A percentile compares a stretch with the other conserved stretches of the same genome.
Evolutionary conservation across 441 rosid species (phyloP).

Genomic region (Arabidopsis hybrid): DNA sequence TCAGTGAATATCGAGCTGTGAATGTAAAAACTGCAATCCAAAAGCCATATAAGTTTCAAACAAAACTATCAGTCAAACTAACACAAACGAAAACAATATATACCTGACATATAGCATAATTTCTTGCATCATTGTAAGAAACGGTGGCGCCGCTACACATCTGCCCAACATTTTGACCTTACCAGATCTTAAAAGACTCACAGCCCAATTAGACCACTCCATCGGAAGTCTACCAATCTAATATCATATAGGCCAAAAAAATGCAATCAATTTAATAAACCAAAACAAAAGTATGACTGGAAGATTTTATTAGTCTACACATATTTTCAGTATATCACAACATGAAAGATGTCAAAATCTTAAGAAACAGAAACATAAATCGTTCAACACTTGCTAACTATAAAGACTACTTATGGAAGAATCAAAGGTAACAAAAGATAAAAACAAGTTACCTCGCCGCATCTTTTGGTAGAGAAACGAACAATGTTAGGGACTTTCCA

Average conservation of each 20-base stretch:
- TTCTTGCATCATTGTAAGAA: constrained; percentile 61
- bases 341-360: neutral
- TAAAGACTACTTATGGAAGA: neutral
- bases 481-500: constrained; percentile 54
- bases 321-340: neutral
- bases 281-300: neutral
- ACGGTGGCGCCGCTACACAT: constrained; percentile 63
- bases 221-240: constrained; percentile 80
- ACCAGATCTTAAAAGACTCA: constrained; percentile 53
- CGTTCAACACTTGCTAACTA: neutral
- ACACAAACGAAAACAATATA: constrained; percentile 8
- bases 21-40: constrained; percentile 60
- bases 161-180: constrained; percentile 66
- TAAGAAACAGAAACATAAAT: neutral
- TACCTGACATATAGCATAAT: constrained; percentile 68
- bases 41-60: constrained; percentile 33
- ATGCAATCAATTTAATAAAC: constrained; percentile 9
- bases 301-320: neutral
- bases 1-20: constrained; percentile 60
- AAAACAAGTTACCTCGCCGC: constrained; percentile 58
- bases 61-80: constrained; percentile 13
- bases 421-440: neutral
- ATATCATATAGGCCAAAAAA: neutral
- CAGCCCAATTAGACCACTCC: constrained; percentile 72
- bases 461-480: constrained; percentile 68